Conservation (phyloP, 75 land plant genomes). For the Ceratopteris richardii region DNA sequence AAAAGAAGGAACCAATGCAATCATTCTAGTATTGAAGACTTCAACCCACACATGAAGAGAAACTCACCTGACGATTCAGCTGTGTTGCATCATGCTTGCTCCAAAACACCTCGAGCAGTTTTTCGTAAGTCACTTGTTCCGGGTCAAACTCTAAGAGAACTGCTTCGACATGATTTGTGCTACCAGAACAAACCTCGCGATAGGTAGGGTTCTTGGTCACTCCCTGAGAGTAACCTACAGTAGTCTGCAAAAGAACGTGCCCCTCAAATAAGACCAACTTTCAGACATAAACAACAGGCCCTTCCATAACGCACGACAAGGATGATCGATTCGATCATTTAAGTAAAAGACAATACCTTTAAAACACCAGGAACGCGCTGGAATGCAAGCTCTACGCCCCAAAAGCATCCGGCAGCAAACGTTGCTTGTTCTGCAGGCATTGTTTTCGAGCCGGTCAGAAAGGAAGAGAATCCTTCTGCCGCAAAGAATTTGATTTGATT, state of each 20-base stretch:
- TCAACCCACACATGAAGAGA: neutral
- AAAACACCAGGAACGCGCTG: conserved; percentile 84
- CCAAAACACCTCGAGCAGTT: conserved; percentile 65
- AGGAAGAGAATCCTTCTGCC: too few relatives aligned
- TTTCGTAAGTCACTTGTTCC: conserved; percentile 38
- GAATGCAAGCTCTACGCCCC: conserved; percentile 94
- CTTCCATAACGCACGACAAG: too few relatives aligned
- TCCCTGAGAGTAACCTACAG: conserved; percentile 90
- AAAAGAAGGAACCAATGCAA: too few relatives aligned
- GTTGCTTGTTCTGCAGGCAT: conserved; percentile 35
- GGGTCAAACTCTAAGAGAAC: conserved; percentile 67
- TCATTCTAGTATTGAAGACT: too few relatives aligned
- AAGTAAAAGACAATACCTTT: conserved; percentile 13
- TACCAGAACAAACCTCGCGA: conserved; percentile 61
- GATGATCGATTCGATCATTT: neutral
- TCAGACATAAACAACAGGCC: too few relatives aligned
- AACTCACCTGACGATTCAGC: conserved; percentile 71
- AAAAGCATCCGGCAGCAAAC: conserved; percentile 90
- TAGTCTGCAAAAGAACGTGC: conserved; percentile 44
- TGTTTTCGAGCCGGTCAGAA: too few relatives aligned
- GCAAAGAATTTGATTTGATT: too few relatives aligned
- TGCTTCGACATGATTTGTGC: conserved; percentile 59
- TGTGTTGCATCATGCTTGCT: conserved; percentile 73
- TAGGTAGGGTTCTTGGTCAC: conserved; percentile 52
- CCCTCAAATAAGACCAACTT: neutral